phyloP scores from a whole-genome alignment of 257 asterid species.

The Petunia secreta region DNA sequence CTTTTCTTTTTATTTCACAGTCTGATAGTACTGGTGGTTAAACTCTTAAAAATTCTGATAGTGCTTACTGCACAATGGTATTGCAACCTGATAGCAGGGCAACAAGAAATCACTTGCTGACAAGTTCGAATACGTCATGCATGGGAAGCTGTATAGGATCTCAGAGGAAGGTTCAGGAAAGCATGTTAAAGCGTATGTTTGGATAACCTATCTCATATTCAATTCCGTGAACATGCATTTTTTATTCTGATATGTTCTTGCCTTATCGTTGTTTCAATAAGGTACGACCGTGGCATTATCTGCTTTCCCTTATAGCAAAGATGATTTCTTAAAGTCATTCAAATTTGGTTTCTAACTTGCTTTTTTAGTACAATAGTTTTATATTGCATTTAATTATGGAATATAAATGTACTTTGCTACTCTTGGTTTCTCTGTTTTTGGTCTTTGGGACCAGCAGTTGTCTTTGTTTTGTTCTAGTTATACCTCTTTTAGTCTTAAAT shows the following conservation, averaged over 20 bases:
- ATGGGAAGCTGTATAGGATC: slow-evolving; percentile 83
- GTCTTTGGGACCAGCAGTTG: not conserved
- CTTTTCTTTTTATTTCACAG: not conserved
- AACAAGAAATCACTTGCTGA: slow-evolving; percentile 82
- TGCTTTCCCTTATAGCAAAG: not conserved
- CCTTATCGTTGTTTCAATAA: not conserved
- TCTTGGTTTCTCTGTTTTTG: not conserved
- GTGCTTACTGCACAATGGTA: not conserved
- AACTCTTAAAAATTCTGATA: not conserved
- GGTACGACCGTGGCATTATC: not conserved
- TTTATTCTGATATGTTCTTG: slow-evolving; percentile 3
- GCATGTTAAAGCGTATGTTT: slow-evolving; percentile 77
- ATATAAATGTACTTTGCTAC: not conserved
- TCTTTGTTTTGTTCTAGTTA: not conserved
- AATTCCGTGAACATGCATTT: not conserved
- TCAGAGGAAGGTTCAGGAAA: slow-evolving; percentile 63
- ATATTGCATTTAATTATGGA: not conserved
- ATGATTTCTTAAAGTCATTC: not conserved
- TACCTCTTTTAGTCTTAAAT: not conserved
- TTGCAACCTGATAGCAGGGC: slow-evolving; percentile 52
- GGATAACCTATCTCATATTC: not conserved
- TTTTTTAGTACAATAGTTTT: not conserved
- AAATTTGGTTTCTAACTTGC: not conserved
- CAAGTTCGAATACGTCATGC: slow-evolving; percentile 90
- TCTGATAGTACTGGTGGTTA: not conserved